Base-by-base conservation (phyloP, 2,329 filamentous ascomycete genomes). In the Phialophora macrospora region DNA sequence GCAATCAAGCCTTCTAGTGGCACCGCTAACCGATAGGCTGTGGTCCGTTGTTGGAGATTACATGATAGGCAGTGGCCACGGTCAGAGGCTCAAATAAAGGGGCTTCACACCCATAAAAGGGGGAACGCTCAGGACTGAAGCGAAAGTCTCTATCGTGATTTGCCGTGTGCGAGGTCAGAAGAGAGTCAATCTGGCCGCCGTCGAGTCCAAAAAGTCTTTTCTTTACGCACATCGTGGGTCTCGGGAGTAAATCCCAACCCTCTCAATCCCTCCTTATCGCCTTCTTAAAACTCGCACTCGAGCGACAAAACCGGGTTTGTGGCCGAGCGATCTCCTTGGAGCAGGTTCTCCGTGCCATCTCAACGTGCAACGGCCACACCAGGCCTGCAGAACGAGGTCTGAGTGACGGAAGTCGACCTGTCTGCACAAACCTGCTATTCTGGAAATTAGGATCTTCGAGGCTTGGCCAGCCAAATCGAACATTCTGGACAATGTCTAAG, bases 1-100 rank as follows among this genome's bases (percentile, higher is more conserved):
- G 62, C 52, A 57, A 55, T 62, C 62, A 68, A 70, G 66, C 66
- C 60, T 67, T 59, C 51, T 63, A 48, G 63, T 55, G 65, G 49
- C 60, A 26, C 55, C 56, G 46, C 62, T 61, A 65, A 62, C 59
- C 59, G 67, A 69, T 67, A 59, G 58, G 30, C 24, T 28, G 38
- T 3, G 32, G 55, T 60, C 55, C 63, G 51, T 52, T 54, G 64
- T 64, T 63, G 63, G 63, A 68, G 63, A 68, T 66, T 68, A 61
- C 51, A 63, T 60, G 65, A 60, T 30, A 49, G 14, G 34, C 32
- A 52, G 20, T 34, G 26, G n/a, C 20, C 54, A 44, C 20, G 22
- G 24, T 22, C 38, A 55, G 51, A 48, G 24, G n/a, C 55, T 32
- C 28, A 41, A 51, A 14, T 52, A 55, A 60, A 62, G 46, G 64